These are phyloP conservation scores for Antitrichia curtipendula DNA, from an alignment of 225 moss, liverwort and hornwort genomes.

Conservation along the genomic window DNA sequence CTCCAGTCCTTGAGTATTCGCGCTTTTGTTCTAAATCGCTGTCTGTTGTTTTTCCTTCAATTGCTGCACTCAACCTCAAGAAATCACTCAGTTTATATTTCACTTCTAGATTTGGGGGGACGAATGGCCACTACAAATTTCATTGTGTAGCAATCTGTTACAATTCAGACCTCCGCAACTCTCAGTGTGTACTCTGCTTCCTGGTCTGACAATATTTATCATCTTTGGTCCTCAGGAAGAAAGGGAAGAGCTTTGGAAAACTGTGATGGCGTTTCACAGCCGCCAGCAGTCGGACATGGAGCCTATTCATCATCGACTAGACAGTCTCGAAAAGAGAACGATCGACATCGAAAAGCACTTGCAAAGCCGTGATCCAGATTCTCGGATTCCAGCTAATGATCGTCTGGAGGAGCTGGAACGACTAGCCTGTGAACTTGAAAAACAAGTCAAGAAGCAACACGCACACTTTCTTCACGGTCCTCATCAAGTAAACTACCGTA, in stretches of 20 bases:
- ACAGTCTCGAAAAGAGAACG: conserved; percentile 23
- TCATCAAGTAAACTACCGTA: conserved; percentile 1
- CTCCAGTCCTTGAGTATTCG: not conserved
- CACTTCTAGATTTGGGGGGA: not conserved
- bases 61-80: not conserved
- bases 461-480: conserved; percentile 13
- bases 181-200: not conserved
- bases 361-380: conserved; percentile 22
- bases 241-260: conserved; percentile 46
- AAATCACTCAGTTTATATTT: not conserved
- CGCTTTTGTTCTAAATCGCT: not conserved
- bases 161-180: not conserved
- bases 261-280: conserved; percentile 34
- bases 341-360: conserved; percentile 34
- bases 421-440: conserved; percentile 34
- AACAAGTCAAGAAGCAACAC: conserved; percentile 27
- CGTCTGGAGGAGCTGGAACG: conserved; percentile 35
- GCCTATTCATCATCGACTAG: conserved; percentile 19
- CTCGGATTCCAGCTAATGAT: conserved; percentile 19
- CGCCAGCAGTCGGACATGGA: conserved; percentile 18
- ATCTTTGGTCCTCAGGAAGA: conserved; percentile 18
- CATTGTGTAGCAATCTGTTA: not conserved
- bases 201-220: not conserved
- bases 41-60: not conserved
- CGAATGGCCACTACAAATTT: not conserved